A percentile compares a stretch with the other conserved stretches of the same genome.
Conservation (phyloP, 495 filamentous ascomycete species). For the Penicillium simplicissimum region DNA sequence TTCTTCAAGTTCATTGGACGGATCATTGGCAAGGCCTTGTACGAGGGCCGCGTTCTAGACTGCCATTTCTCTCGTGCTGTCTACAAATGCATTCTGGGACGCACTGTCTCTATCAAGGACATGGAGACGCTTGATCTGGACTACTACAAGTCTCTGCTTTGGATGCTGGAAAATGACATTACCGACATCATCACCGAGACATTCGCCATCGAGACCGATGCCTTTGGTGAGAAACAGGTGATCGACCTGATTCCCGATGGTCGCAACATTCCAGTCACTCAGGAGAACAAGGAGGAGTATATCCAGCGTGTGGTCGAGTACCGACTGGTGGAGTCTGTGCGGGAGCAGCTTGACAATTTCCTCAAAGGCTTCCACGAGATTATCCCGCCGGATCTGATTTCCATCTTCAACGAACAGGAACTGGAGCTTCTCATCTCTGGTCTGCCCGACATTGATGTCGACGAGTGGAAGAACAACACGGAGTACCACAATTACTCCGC, state of each 20-base stretch:
- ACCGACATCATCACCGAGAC: slow-evolving; percentile 99
- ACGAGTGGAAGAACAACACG: slow-evolving; percentile 98
- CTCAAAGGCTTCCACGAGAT: slow-evolving; percentile 98
- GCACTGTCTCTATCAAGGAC: slow-evolving; percentile 94
- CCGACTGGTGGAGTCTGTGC: slow-evolving; percentile 84
- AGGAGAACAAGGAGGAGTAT: slow-evolving; percentile 99
- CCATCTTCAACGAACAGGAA: slow-evolving; percentile 99
- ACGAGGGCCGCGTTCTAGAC: slow-evolving; percentile 93
- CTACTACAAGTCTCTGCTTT: slow-evolving; percentile 98
- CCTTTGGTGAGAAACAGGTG: slow-evolving; percentile 84
- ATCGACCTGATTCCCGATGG: slow-evolving; percentile 87
- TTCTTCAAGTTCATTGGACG: slow-evolving; percentile 99
- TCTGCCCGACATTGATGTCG: slow-evolving; percentile 93
- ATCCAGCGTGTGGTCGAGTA: slow-evolving; percentile 93
- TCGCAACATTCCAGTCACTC: slow-evolving; percentile 87
- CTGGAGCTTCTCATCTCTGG: slow-evolving; percentile 96
- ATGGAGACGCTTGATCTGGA: slow-evolving; percentile 99
- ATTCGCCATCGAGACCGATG: slow-evolving; percentile 89
- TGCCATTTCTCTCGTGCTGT: slow-evolving; percentile 99
- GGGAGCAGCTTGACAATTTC: slow-evolving; percentile 94
- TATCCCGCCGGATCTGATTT: slow-evolving; percentile 88
- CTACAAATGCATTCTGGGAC: slow-evolving; percentile 94
- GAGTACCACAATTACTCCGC: slow-evolving; percentile 98
- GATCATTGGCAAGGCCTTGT: slow-evolving; percentile 97
- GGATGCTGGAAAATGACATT: slow-evolving; percentile 99